Evolutionary conservation across 176 grass and related monocot genomes (phyloP).

Genomic region (Raddia guianensis): DNA sequence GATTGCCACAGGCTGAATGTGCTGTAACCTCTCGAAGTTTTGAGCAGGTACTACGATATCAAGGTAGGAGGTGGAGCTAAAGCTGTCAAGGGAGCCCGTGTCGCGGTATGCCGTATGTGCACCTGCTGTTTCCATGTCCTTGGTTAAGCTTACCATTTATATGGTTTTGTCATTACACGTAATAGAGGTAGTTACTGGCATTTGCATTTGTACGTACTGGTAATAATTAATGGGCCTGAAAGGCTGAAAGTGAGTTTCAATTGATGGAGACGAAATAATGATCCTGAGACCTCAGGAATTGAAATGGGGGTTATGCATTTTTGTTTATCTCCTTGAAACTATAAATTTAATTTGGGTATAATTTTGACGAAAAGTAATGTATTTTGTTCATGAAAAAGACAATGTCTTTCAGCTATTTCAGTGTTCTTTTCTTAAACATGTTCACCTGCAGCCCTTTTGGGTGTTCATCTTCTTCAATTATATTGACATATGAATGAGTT

Average conservation of each 20-base stretch:
- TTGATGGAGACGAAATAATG: not conserved
- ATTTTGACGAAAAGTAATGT: not conserved
- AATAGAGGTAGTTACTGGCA: not conserved
- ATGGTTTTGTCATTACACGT: not conserved
- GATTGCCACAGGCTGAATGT: not conserved
- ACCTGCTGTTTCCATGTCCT: not conserved
- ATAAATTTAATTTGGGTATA: not conserved
- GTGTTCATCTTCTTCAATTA: not conserved
- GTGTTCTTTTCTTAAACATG: not conserved
- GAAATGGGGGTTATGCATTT: not conserved
- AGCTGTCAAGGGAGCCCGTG: conserved; percentile 92
- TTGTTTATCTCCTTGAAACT: not conserved
- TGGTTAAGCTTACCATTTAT: not conserved
- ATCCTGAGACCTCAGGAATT: not conserved
- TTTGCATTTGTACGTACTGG: conserved; percentile 24
- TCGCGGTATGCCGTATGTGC: conserved; percentile 86
- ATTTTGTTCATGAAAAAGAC: not conserved
- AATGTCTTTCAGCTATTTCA: not conserved
- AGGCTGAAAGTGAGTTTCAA: not conserved
- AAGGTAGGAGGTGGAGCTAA: conserved; percentile 74
- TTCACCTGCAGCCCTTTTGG: not conserved
- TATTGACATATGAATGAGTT: not conserved
- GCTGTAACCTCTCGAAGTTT: conserved; percentile 28
- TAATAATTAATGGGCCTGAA: not conserved
- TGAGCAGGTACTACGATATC: conserved; percentile 87